Evolutionary conservation across 2,329 filamentous ascomycete species (phyloP).

Genomic region (Alternaria brassicae): DNA sequence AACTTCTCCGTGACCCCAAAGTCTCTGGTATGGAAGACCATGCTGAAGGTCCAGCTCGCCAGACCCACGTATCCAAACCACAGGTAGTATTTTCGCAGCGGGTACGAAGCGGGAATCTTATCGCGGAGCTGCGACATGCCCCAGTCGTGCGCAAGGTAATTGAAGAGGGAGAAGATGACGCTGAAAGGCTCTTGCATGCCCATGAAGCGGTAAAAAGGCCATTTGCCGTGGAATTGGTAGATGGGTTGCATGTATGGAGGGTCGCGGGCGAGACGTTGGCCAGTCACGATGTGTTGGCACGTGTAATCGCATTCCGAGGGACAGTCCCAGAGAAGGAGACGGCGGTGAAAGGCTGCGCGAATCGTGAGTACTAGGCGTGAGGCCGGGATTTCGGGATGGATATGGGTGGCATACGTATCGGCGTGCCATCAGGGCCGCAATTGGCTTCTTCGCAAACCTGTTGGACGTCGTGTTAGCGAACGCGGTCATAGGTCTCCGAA

Average conservation of each 20-base stretch:
- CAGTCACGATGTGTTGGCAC: constrained; percentile 92
- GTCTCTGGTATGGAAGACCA: constrained; percentile 92
- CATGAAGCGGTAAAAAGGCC: constrained; percentile 90
- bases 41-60: constrained; percentile 84
- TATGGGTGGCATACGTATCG: constrained; percentile 68
- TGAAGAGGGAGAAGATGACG: constrained; percentile 91
- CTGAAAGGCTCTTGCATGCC: constrained; percentile 96
- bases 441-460: constrained; percentile 84
- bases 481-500: constrained; percentile 7
- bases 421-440: constrained; percentile 69
- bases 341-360: constrained; percentile 75
- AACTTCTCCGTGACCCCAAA: constrained; percentile 86
- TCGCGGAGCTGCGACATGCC: constrained; percentile 76
- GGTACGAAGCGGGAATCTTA: constrained; percentile 74
- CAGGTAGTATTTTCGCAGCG: constrained; percentile 81
- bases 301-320: constrained; percentile 95
- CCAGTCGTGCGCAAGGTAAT: constrained; percentile 82
- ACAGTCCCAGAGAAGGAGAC: constrained; percentile 91
- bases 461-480: constrained; percentile 12
- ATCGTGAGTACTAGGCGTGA: neutral
- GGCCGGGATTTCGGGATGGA: neutral
- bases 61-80: constrained; percentile 81
- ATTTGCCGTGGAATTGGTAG: constrained; percentile 97
- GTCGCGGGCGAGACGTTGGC: constrained; percentile 69
- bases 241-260: constrained; percentile 70